These are phyloP conservation scores for Trichoderma lentiforme DNA, from an alignment of 2,329 filamentous ascomycete genomes.

Conservation along the genomic window DNA sequence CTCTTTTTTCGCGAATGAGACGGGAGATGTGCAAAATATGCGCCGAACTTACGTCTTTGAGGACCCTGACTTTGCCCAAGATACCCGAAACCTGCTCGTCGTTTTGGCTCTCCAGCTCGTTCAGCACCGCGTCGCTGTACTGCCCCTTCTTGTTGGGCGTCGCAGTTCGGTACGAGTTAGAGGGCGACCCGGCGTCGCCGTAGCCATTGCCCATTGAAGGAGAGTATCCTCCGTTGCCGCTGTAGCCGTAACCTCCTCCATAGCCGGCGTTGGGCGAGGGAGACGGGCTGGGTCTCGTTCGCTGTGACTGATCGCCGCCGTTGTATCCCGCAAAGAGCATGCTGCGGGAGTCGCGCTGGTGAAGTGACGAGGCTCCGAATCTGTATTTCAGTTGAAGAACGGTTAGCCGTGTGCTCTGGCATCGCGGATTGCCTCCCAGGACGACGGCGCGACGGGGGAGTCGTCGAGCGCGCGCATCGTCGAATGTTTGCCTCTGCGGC, in stretches of 20 bases:
- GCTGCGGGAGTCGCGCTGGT: slow-evolving; percentile 70
- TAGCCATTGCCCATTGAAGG: slow-evolving; percentile 34
- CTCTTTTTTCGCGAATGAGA: too few species aligned
- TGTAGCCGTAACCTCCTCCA: slow-evolving; percentile 22
- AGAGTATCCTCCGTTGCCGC: slow-evolving; percentile 38
- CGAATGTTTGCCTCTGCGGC: not conserved
- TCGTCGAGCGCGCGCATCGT: not conserved
- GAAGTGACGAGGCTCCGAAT: slow-evolving; percentile 65
- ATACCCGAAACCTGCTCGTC: slow-evolving; percentile 88
- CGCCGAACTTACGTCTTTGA: slow-evolving; percentile 72
- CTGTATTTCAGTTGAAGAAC: slow-evolving; percentile 35
- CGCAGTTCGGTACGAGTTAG: slow-evolving; percentile 56
- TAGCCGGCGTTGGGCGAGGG: slow-evolving; percentile 38
- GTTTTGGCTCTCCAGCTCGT: slow-evolving; percentile 94
- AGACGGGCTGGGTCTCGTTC: slow-evolving; percentile 40
- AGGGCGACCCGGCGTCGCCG: slow-evolving; percentile 28
- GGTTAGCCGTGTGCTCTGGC: not conserved
- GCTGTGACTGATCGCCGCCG: slow-evolving; percentile 42
- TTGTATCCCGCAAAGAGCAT: slow-evolving; percentile 75
- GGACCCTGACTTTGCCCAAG: slow-evolving; percentile 78
- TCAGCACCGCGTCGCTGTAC: slow-evolving; percentile 87
- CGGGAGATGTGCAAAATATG: not conserved
- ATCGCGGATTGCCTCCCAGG: not conserved
- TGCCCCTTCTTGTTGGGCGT: slow-evolving; percentile 80
- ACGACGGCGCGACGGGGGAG: not conserved